A percentile compares a stretch with the other conserved stretches of the same genome.
Evolutionary conservation across 2,329 filamentous ascomycete genomes (phyloP).

Genomic region (Cercospora sp.): DNA sequence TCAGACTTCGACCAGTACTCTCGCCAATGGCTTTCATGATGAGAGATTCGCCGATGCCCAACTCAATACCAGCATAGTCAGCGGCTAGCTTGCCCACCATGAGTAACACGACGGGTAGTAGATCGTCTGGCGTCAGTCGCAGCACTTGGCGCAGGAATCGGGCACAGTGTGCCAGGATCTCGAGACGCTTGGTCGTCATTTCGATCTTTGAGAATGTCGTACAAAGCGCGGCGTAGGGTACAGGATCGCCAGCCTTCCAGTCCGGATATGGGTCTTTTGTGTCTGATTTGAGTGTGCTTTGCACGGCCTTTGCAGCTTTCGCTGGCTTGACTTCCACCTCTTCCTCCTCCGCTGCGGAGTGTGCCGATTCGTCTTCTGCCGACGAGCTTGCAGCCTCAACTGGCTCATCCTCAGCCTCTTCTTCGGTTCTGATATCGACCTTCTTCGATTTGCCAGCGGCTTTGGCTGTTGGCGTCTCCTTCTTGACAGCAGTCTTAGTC

Average conservation of each 20-base stretch:
- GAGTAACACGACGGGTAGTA: conserved; percentile 83
- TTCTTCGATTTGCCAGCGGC: conserved; percentile 16
- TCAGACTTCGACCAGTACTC: conserved; percentile 81
- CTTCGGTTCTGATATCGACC: conserved; percentile 16
- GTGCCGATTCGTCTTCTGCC: conserved; percentile 10
- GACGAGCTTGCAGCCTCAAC: neutral
- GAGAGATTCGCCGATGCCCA: conserved; percentile 96
- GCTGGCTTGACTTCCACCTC: conserved; percentile 70
- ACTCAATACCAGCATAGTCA: conserved; percentile 92
- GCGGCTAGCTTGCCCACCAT: conserved; percentile 99
- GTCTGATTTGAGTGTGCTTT: conserved; percentile 69
- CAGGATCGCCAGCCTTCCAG: conserved; percentile 84
- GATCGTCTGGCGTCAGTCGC: conserved; percentile 80
- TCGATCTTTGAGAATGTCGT: conserved; percentile 93
- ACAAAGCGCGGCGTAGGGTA: conserved; percentile 92
- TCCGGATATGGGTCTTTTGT: conserved; percentile 86
- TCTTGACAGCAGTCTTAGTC: conserved; percentile 33
- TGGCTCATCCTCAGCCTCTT: conserved; percentile 19
- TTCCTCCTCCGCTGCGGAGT: conserved; percentile 52
- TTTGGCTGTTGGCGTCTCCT: conserved; percentile 22
- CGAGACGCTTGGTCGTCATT: conserved; percentile 85
- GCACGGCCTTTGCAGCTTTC: conserved; percentile 77
- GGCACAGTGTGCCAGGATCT: conserved; percentile 86
- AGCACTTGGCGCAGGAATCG: conserved; percentile 93
- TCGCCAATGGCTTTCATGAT: conserved; percentile 99